Evolutionary conservation across 805 yeast genomes (phyloP).

Genomic region (Kregervanrija fluxuum): DNA sequence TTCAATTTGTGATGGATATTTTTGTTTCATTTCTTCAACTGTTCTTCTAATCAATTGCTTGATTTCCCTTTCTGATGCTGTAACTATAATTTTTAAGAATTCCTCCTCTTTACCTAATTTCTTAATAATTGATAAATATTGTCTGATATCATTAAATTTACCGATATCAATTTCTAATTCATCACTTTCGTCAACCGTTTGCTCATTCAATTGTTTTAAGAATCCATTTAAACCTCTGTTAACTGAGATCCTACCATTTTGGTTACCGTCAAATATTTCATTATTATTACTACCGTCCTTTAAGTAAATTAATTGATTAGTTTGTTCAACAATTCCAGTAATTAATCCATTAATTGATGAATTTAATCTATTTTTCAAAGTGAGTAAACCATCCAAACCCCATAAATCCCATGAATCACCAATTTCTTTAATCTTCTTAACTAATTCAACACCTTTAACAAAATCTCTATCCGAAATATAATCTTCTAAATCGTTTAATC

Average conservation of each 20-base stretch:
- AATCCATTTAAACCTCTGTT: constrained; percentile 9
- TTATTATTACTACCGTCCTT: constrained; percentile 8
- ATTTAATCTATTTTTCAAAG: constrained; percentile 45
- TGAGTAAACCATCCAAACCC: constrained; percentile 46
- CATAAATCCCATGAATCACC: constrained; percentile 51
- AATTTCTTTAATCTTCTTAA: constrained; percentile 31
- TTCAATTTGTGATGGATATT: constrained; percentile 33
- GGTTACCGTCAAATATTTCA: not conserved
- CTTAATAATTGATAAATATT: constrained; percentile 14
- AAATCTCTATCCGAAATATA: constrained; percentile 65
- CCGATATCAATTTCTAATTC: constrained; percentile 11
- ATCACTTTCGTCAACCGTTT: constrained; percentile 3
- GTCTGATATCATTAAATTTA: constrained; percentile 15
- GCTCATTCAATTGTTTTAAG: constrained; percentile 3
- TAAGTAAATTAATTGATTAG: constrained; percentile 44
- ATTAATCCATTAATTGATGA: constrained; percentile 54
- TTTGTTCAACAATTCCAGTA: constrained; percentile 70
- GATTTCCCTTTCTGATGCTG: constrained; percentile 53
- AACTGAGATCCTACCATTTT: constrained; percentile 1
- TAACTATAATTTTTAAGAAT: constrained; percentile 46
- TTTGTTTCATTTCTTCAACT: constrained; percentile 56
- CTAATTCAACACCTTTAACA: constrained; percentile 34
- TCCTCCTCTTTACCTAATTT: constrained; percentile 56
- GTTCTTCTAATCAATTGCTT: constrained; percentile 55
- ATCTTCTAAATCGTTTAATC: constrained; percentile 60